Conservation (phyloP, 768 basidiomycete genomes). For the Lactifluus hygrophoroides region DNA sequence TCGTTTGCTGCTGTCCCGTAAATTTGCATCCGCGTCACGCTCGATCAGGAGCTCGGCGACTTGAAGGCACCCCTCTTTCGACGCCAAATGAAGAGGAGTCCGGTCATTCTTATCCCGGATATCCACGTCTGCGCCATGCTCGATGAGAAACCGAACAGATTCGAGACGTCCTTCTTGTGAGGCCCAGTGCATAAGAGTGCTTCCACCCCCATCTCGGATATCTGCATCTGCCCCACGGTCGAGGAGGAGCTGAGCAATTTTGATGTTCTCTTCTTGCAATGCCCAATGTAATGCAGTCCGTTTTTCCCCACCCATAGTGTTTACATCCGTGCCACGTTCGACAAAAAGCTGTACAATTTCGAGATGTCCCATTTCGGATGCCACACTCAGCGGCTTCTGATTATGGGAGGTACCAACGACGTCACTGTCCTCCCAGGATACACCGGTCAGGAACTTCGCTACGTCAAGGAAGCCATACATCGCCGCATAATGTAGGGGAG, state of each 20-base stretch:
- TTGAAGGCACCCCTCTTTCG: background rate
- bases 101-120: background rate
- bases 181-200: background rate
- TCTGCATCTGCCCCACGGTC: background rate
- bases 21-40: background rate
- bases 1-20: background rate
- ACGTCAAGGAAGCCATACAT: background rate
- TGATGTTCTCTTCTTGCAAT: background rate
- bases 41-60: background rate
- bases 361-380: background rate
- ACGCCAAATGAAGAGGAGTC: background rate
- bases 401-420: background rate
- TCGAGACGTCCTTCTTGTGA: background rate
- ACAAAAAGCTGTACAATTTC: background rate
- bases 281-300: background rate
- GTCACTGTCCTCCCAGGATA: background rate
- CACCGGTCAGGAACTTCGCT: background rate
- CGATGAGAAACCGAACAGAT: background rate
- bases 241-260: background rate
- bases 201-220: background rate
- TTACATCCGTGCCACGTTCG: background rate
- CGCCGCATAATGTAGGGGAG: background rate
- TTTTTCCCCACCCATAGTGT: background rate
- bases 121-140: background rate
- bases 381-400: background rate